Evolutionary conservation across 352 stramenopile species (phyloP).

Genomic region (Blastocystis sp.): DNA sequence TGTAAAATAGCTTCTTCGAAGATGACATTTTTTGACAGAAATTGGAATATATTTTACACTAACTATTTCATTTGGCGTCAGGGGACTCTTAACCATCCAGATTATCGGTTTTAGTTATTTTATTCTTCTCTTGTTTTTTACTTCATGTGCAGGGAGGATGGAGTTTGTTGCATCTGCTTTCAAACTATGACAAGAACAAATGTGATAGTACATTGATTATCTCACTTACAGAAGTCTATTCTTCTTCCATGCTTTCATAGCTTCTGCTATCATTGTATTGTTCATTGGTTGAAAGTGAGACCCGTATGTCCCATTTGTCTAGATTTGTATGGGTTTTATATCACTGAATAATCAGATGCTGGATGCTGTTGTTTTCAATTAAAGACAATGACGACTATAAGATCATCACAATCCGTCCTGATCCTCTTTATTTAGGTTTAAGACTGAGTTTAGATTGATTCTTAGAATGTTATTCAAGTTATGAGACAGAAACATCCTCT

Average conservation of each 20-base stretch:
- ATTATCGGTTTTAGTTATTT: not conserved
- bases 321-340: not conserved
- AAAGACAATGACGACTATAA: constrained; percentile 12
- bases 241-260: constrained; percentile 28
- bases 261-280: constrained; percentile 59
- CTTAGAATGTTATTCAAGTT: not conserved
- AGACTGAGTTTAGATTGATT: not conserved
- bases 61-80: not conserved
- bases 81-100: not conserved
- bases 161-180: constrained; percentile 9
- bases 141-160: not conserved
- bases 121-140: not conserved
- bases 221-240: not conserved
- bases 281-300: constrained; percentile 27
- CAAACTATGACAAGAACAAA: not conserved
- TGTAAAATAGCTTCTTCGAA: not conserved
- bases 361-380: constrained; percentile 1
- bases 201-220: not conserved
- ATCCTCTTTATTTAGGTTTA: not conserved
- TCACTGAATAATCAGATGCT: not conserved
- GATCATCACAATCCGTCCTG: not conserved
- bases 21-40: not conserved
- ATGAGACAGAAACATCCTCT: not conserved
- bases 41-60: constrained; percentile 25
- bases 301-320: constrained; percentile 14